Percentiles rank a stretch among this genome's conserved stretches.
Evolutionary conservation across 169 alveolate genomes (phyloP).

Genomic region (Eimeria falciformis): DNA sequence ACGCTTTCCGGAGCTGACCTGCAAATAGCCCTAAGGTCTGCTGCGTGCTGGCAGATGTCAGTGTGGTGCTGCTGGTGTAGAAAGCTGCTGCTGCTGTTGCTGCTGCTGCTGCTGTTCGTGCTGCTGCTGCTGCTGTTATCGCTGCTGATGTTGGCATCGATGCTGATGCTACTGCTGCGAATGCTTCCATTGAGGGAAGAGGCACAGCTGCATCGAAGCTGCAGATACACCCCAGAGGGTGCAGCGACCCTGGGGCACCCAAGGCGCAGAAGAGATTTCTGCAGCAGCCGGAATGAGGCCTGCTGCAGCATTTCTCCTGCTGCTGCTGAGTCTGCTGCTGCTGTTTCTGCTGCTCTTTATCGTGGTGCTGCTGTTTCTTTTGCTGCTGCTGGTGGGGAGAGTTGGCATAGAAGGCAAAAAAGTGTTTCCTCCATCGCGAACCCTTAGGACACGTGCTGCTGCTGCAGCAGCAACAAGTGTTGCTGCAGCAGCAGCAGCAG

Average conservation of each 20-base stretch:
- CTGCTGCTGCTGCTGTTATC: neutral
- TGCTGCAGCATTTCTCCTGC: conserved; percentile 23
- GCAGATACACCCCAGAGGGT: neutral
- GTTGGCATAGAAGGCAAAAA: too few species aligned
- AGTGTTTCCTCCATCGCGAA: too few species aligned
- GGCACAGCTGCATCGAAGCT: conserved; percentile 40
- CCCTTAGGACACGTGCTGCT: conserved; percentile 10
- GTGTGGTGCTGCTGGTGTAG: too few species aligned
- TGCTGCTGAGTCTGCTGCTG: neutral
- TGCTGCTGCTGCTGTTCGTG: conserved; percentile 10
- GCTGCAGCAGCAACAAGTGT: conserved; percentile 26
- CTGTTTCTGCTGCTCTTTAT: neutral
- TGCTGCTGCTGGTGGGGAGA: neutral
- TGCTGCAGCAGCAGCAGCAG: conserved; percentile 29
- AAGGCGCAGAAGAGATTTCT: neutral
- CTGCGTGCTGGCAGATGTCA: too few species aligned
- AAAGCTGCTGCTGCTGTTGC: conserved; percentile 20
- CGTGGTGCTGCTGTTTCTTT: neutral
- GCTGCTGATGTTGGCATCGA: neutral
- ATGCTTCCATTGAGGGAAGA: neutral
- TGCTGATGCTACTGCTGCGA: conserved; percentile 24
- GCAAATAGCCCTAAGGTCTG: too few species aligned
- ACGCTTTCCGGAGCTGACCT: neutral
- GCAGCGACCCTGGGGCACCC: conserved; percentile 7
- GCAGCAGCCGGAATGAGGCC: conserved; percentile 35